Conservation (phyloP, 495 filamentous ascomycete species). For the Sphaerosporella brunnea region DNA sequence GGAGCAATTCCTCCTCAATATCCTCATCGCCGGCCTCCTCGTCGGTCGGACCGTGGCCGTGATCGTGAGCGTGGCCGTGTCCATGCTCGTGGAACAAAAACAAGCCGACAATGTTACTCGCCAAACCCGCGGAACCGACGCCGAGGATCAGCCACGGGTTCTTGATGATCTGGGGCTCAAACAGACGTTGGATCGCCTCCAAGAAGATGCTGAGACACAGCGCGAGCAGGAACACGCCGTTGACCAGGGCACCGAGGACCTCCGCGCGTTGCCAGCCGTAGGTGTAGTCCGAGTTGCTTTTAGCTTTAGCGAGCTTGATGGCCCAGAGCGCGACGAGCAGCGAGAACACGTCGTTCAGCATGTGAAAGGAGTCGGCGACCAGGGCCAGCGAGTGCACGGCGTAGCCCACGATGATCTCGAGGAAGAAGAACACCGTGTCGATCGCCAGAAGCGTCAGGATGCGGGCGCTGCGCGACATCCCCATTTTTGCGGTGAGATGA, state of each 20-base stretch:
- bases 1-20: slow-evolving; percentile 18
- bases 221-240: slow-evolving; percentile 91
- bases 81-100: slow-evolving; percentile 85
- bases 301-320: slow-evolving; percentile 65
- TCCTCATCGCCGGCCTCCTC: slow-evolving; percentile 20
- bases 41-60: slow-evolving; percentile 27
- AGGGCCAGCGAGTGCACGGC: neutral
- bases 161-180: slow-evolving; percentile 70
- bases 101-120: slow-evolving; percentile 77
- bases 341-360: slow-evolving; percentile 94
- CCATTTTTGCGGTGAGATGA: too few species aligned
- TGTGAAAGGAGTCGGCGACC: too few species aligned
- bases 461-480: too few species aligned
- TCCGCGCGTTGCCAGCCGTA: slow-evolving; percentile 99
- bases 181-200: slow-evolving; percentile 74
- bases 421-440: too few species aligned
- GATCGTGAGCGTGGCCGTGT: slow-evolving; percentile 50
- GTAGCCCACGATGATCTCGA: neutral
- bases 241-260: slow-evolving; percentile 85
- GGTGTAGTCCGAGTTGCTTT: slow-evolving; percentile 71
- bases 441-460: too few species aligned
- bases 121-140: slow-evolving; percentile 71
- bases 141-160: slow-evolving; percentile 71
- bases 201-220: slow-evolving; percentile 90
- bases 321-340: slow-evolving; percentile 88